A percentile compares a stretch with the other conserved stretches of the same genome.
Evolutionary conservation across 495 filamentous ascomycete genomes (phyloP).

Genomic region (Aspergillus affinis): DNA sequence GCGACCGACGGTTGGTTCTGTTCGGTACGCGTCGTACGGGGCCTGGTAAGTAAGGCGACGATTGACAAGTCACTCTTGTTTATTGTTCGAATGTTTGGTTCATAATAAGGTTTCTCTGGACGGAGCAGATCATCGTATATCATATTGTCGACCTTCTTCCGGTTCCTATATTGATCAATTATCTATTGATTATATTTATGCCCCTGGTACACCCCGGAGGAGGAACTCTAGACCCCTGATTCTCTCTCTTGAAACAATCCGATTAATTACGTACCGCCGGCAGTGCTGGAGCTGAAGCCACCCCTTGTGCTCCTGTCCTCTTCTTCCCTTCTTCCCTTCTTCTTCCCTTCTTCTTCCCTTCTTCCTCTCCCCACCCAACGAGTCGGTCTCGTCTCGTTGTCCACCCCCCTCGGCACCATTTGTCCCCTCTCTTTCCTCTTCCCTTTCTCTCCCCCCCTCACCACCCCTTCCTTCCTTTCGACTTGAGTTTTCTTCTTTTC

Average conservation of each 20-base stretch:
- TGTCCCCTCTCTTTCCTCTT: conserved; percentile 14
- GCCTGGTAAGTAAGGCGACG: background rate
- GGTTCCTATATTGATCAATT: no score
- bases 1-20: no score
- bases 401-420: conserved; percentile 9
- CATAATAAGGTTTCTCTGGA: background rate
- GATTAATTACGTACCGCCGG: background rate
- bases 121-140: no score
- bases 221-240: background rate
- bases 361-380: conserved; percentile 24
- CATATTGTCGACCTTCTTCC: no score
- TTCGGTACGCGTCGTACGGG: background rate
- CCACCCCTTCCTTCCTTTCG: conserved; percentile 14
- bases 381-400: conserved; percentile 24
- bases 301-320: conserved; percentile 4
- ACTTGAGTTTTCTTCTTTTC: conserved; percentile 12
- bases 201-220: no score
- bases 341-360: conserved; percentile 6
- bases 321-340: conserved; percentile 9
- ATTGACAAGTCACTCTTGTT: background rate
- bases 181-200: no score
- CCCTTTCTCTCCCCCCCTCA: background rate
- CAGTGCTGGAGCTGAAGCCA: no score
- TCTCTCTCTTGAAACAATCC: conserved; percentile 1
- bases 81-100: background rate